These are phyloP conservation scores for Magnaporthales sp. DNA, from an alignment of 2,329 filamentous ascomycete genomes.

Conservation along the genomic window DNA sequence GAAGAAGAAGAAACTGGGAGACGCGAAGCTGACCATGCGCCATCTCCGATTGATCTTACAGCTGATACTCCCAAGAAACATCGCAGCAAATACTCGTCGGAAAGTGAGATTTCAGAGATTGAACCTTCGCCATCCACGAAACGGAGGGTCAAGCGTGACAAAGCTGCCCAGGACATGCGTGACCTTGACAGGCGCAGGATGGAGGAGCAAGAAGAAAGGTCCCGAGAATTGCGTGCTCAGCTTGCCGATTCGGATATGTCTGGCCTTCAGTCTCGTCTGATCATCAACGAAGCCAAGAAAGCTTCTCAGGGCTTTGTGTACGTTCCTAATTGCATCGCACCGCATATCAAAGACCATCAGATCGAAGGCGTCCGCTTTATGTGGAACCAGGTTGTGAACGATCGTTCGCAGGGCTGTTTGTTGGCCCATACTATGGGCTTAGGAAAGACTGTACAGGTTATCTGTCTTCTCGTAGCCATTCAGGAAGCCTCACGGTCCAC, in stretches of 20 bases:
- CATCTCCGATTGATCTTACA: neutral
- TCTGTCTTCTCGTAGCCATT: slow-evolving; percentile 72
- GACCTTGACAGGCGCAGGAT: slow-evolving; percentile 44
- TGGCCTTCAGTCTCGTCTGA: slow-evolving; percentile 40
- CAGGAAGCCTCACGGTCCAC: slow-evolving; percentile 53
- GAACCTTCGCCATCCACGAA: slow-evolving; percentile 28
- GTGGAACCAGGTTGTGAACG: slow-evolving; percentile 72
- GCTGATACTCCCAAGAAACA: neutral
- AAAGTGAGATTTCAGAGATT: slow-evolving; percentile 14
- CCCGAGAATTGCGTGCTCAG: slow-evolving; percentile 34
- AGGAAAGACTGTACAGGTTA: slow-evolving; percentile 87
- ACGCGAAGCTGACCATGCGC: neutral
- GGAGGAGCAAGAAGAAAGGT: slow-evolving; percentile 44
- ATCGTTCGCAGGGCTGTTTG: slow-evolving; percentile 64
- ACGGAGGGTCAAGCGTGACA: slow-evolving; percentile 36
- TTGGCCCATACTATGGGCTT: slow-evolving; percentile 87
- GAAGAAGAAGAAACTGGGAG: neutral
- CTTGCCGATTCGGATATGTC: slow-evolving; percentile 34
- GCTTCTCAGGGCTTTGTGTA: slow-evolving; percentile 54
- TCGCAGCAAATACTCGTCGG: neutral
- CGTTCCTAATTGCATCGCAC: slow-evolving; percentile 54
- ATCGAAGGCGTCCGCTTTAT: slow-evolving; percentile 76
- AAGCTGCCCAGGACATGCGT: slow-evolving; percentile 43
- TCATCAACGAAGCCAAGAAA: slow-evolving; percentile 59
- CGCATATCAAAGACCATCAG: slow-evolving; percentile 69